These are phyloP conservation scores for Candida chauliodis DNA, from an alignment of 805 yeast genomes.

Conservation along the genomic window DNA sequence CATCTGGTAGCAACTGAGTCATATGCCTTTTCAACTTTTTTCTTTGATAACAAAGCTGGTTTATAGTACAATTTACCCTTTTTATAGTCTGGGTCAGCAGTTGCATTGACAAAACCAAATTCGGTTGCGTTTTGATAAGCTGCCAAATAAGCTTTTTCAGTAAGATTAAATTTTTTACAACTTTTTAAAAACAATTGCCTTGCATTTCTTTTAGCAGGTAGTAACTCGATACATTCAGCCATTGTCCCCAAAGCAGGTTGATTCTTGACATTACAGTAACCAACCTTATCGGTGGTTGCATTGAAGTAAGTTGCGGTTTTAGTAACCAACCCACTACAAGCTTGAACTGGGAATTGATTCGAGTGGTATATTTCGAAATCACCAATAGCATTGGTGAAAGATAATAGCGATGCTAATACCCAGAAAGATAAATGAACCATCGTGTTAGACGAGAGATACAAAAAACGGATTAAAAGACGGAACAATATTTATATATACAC, in stretches of 20 bases:
- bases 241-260: conserved; percentile 39
- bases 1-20: conserved; percentile 26
- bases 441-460: background rate
- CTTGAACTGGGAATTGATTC: conserved; percentile 22
- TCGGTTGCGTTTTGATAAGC: conserved; percentile 41
- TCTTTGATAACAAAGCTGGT: conserved; percentile 33
- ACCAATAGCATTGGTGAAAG: conserved; percentile 13
- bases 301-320: conserved; percentile 24
- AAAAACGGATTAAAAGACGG: background rate
- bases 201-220: conserved; percentile 20
- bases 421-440: conserved; percentile 2
- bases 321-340: conserved; percentile 22
- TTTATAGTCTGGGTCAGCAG: conserved; percentile 25
- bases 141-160: conserved; percentile 27
- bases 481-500: too few species aligned
- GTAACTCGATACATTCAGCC: conserved; percentile 28
- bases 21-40: conserved; percentile 23
- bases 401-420: background rate
- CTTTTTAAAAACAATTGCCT: conserved; percentile 20
- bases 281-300: conserved; percentile 14
- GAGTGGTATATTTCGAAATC: conserved; percentile 20
- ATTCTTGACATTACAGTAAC: conserved; percentile 30
- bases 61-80: conserved; percentile 22
- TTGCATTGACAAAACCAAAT: conserved; percentile 28
- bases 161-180: conserved; percentile 23